These are phyloP conservation scores for Kalaharituber pfeilii DNA, from an alignment of 2,329 filamentous ascomycete species.

Conservation along the genomic window DNA sequence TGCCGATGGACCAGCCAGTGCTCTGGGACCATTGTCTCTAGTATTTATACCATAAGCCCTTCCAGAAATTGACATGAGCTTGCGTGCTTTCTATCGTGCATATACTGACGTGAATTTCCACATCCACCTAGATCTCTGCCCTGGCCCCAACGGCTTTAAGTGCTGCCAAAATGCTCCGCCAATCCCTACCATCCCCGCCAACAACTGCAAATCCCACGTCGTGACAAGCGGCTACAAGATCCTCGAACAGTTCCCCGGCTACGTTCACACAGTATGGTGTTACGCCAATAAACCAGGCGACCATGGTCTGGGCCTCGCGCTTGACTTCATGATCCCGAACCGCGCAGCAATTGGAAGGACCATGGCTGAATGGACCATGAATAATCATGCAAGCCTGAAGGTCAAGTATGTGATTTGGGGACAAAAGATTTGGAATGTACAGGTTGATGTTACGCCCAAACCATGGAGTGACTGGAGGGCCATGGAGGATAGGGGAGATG, in stretches of 20 bases:
- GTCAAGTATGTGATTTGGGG: constrained; percentile 37
- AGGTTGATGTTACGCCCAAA: constrained; percentile 25
- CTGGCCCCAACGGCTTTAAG: constrained; percentile 28
- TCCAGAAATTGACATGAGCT: neutral
- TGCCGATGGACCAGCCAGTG: constrained; percentile 30
- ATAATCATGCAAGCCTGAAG: constrained; percentile 28
- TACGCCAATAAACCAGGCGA: constrained; percentile 22
- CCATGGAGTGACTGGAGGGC: constrained; percentile 30
- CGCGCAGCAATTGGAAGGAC: constrained; percentile 28
- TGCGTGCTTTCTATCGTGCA: neutral
- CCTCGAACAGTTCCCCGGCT: constrained; percentile 27
- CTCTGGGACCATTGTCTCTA: constrained; percentile 22
- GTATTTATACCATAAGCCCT: constrained; percentile 3
- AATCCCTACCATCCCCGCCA: constrained; percentile 25
- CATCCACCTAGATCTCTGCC: constrained; percentile 23
- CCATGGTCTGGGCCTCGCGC: constrained; percentile 22
- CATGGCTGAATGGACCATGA: constrained; percentile 36
- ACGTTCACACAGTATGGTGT: constrained; percentile 23
- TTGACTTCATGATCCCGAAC: constrained; percentile 25
- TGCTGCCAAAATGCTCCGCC: constrained; percentile 28
- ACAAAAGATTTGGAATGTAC: constrained; percentile 33
- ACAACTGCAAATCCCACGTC: constrained; percentile 27
- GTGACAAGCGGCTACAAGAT: constrained; percentile 27
- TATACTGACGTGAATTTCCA: neutral
- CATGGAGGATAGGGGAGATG: constrained; percentile 30